These are phyloP conservation scores for Geranium rotundifolium DNA, from an alignment of 345 rosid species.

Conservation along the genomic window DNA sequence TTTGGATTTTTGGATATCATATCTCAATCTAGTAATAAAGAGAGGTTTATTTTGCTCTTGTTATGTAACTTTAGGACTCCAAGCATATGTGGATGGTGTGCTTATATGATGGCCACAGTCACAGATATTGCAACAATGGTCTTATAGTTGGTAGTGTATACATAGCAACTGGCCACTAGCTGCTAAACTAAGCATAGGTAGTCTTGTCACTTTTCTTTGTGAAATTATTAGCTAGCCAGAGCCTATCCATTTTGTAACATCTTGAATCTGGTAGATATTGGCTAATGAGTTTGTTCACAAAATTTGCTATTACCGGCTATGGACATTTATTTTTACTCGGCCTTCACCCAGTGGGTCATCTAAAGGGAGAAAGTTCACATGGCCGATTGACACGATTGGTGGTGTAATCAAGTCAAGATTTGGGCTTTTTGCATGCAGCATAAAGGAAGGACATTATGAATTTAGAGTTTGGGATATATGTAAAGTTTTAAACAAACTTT, in stretches of 20 bases:
- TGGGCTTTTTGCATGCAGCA: neutral
- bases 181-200: neutral
- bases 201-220: neutral
- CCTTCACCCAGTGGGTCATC: neutral
- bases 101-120: neutral
- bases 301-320: neutral
- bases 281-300: neutral
- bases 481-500: too few species aligned
- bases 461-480: neutral
- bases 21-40: neutral
- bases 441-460: neutral
- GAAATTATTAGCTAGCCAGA: neutral
- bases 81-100: too few species aligned
- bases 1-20: neutral
- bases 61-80: neutral
- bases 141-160: neutral
- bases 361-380: neutral
- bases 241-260: neutral
- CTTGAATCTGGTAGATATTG: neutral
- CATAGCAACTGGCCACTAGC: neutral
- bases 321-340: neutral
- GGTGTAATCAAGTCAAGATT: neutral
- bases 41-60: neutral
- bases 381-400: neutral
- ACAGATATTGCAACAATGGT: neutral